Evolutionary conservation across 1,139 yeast genomes (phyloP).

Genomic region (Waltiozyma sp.): DNA sequence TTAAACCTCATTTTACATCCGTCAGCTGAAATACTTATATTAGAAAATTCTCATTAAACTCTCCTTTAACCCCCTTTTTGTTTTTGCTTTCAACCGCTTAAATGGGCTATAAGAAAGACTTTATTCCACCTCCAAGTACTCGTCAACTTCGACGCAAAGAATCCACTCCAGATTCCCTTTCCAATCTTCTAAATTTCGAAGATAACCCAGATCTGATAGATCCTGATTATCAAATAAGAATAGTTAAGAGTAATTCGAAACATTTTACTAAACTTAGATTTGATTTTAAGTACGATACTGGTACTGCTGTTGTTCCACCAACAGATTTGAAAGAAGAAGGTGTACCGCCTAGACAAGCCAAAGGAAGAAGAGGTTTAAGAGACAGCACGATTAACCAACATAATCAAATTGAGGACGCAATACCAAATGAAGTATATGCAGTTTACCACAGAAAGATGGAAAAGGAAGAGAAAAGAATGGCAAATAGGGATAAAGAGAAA

Average conservation of each 20-base stretch:
- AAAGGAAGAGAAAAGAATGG: constrained; percentile 54
- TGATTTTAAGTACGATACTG: constrained; percentile 3
- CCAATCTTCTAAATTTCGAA: constrained; percentile 17
- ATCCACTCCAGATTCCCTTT: constrained; percentile 6
- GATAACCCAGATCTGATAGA: constrained; percentile 12
- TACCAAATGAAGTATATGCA: constrained; percentile 34
- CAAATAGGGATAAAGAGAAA: constrained; percentile 43
- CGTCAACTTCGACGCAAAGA: neutral
- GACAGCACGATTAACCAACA: constrained; percentile 8
- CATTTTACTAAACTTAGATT: constrained; percentile 1
- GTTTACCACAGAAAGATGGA: constrained; percentile 53
- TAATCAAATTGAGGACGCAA: constrained; percentile 25
- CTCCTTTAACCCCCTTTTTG: too few species aligned
- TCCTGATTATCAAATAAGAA: constrained; percentile 5
- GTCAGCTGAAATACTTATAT: too few species aligned
- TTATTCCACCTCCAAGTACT: neutral
- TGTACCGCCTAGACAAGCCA: neutral
- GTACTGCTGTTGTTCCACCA: neutral
- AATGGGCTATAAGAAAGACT: neutral
- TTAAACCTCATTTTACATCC: too few species aligned
- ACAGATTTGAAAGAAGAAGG: constrained; percentile 5
- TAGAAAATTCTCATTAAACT: too few species aligned
- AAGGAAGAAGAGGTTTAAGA: constrained; percentile 2
- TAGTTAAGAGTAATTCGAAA: constrained; percentile 2
- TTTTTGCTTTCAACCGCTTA: too few species aligned